Evolutionary conservation across 192 early-diverging fungal genomes (phyloP).

Genomic region (Umbelopsis vinacea): DNA sequence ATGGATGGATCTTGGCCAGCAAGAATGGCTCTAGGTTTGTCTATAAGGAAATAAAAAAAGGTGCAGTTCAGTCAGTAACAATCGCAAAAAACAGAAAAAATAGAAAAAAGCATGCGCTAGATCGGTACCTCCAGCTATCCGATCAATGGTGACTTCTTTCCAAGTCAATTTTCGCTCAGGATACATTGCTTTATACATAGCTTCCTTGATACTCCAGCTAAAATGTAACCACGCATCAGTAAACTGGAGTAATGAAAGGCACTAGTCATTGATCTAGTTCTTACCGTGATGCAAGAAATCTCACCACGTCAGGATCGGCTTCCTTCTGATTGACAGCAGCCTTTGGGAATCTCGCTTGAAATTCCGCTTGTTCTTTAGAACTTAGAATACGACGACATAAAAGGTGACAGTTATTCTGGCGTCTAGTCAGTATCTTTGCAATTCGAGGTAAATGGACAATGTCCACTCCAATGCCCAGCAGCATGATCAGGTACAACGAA

Average conservation of each 20-base stretch:
- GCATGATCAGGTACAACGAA: constrained; percentile 47
- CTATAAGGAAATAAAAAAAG: constrained; percentile 24
- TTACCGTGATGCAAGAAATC: constrained; percentile 38
- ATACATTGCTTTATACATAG: constrained; percentile 73
- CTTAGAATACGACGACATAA: constrained; percentile 68
- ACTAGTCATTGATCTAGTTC: neutral
- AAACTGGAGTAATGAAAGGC: too few species aligned
- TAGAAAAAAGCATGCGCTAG: neutral
- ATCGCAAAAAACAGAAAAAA: too few species aligned
- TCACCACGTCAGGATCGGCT: neutral
- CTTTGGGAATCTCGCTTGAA: constrained; percentile 9
- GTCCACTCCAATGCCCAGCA: constrained; percentile 82
- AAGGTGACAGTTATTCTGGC: constrained; percentile 43
- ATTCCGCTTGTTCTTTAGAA: constrained; percentile 42
- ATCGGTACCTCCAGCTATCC: constrained; percentile 46
- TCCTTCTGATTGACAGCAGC: neutral
- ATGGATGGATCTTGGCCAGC: constrained; percentile 39
- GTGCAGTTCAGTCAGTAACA: neutral
- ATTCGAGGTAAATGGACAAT: constrained; percentile 74
- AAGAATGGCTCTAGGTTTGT: constrained; percentile 51
- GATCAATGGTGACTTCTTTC: constrained; percentile 62
- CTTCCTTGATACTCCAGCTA: constrained; percentile 79
- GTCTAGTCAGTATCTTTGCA: constrained; percentile 51
- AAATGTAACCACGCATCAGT: too few species aligned
- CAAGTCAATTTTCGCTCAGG: constrained; percentile 59